Conservation (phyloP, 2,329 filamentous ascomycete genomes). For the Nothophoma quercina region DNA sequence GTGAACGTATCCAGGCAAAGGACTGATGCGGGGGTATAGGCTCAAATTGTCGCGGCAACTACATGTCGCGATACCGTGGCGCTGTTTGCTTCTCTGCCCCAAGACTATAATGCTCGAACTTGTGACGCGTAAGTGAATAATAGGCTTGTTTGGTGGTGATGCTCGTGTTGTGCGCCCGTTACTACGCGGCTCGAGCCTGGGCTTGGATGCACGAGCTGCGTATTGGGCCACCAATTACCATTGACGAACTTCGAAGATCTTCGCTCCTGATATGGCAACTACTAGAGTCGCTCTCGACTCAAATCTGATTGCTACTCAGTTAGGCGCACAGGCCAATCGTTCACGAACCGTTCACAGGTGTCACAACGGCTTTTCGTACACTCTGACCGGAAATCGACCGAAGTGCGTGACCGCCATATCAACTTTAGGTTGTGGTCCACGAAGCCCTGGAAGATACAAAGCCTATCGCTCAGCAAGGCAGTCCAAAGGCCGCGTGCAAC, state of each 20-base stretch:
- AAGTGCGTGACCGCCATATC: constrained; percentile 30
- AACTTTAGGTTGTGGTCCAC: constrained; percentile 25
- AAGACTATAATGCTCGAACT: constrained; percentile 28
- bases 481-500: neutral
- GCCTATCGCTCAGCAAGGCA: neutral
- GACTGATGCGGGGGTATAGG: constrained; percentile 22
- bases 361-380: constrained; percentile 40
- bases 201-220: constrained; percentile 23
- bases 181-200: constrained; percentile 24
- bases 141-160: constrained; percentile 35
- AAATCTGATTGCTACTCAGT: constrained; percentile 32
- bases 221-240: constrained; percentile 11
- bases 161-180: constrained; percentile 38
- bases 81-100: constrained; percentile 36
- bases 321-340: constrained; percentile 46
- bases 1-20: constrained; percentile 23
- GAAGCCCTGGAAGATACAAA: neutral
- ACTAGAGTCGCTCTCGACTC: neutral
- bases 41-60: constrained; percentile 38
- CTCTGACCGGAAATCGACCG: constrained; percentile 31
- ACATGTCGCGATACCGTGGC: constrained; percentile 47
- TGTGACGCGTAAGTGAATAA: constrained; percentile 30
- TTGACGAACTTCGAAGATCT: constrained; percentile 26
- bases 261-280: constrained; percentile 11
- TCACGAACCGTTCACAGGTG: constrained; percentile 39